Evolutionary conservation across 2,329 filamentous ascomycete genomes (phyloP).

Genomic region (Tolypocladium nubicola): DNA sequence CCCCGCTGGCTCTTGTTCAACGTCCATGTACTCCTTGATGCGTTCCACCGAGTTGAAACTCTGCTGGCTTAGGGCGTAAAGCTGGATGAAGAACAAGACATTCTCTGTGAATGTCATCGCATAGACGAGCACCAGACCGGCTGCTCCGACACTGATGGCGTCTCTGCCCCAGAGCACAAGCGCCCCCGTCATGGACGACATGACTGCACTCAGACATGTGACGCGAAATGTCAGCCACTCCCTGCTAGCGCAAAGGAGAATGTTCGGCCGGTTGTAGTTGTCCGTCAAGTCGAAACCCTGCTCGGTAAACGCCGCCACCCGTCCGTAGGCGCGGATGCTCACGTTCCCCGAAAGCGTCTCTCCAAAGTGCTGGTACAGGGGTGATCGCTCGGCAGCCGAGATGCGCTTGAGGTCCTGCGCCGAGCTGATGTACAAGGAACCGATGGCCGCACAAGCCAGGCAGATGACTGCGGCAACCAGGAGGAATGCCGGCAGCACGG

Average conservation of each 20-base stretch:
- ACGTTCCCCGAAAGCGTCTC: neutral
- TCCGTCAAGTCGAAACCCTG: neutral
- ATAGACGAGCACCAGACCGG: neutral
- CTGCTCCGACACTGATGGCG: neutral
- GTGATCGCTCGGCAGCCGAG: neutral
- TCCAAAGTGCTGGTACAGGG: neutral
- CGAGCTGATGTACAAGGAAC: neutral
- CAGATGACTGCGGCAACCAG: neutral
- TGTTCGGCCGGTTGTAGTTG: neutral
- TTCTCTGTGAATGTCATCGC: neutral
- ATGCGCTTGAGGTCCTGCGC: neutral
- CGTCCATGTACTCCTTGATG: neutral
- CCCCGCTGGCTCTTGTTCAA: neutral
- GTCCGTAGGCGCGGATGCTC: constrained; percentile 1
- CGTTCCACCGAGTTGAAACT: neutral
- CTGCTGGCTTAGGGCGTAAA: neutral
- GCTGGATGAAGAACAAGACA: neutral
- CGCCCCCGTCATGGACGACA: neutral
- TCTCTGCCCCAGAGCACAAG: neutral
- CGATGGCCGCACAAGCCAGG: neutral
- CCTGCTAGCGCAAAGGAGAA: neutral
- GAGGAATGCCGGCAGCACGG: neutral
- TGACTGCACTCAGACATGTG: neutral
- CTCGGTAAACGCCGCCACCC: neutral
- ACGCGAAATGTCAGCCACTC: neutral